Conservation (phyloP, 805 yeast genomes). For the Ogataea salicorniae region DNA sequence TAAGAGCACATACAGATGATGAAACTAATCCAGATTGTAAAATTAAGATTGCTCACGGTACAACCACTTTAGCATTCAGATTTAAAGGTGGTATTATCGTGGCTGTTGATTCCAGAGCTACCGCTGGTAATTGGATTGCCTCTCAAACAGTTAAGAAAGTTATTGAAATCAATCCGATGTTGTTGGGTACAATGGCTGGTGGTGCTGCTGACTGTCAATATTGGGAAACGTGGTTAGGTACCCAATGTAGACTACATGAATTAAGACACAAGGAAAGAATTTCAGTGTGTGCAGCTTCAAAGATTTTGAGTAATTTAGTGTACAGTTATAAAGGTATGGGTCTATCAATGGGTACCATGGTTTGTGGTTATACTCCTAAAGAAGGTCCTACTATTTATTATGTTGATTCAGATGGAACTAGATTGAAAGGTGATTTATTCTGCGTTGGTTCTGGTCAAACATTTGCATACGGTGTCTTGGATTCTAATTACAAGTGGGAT, state of each 20-base stretch:
- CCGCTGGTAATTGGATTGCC: constrained; percentile 97
- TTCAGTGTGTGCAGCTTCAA: constrained; percentile 94
- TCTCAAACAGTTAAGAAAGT: constrained; percentile 97
- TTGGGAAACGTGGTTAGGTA: constrained; percentile 99
- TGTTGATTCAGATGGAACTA: constrained; percentile 95
- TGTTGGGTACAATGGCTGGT: constrained; percentile 98
- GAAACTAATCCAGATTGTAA: constrained; percentile 87
- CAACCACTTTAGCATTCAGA: constrained; percentile 96
- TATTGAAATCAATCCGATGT: constrained; percentile 89
- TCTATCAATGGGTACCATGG: constrained; percentile 98
- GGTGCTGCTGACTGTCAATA: constrained; percentile 99
- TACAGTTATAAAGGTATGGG: constrained; percentile 97
- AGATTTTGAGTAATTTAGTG: constrained; percentile 83
- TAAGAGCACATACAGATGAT: constrained; percentile 98
- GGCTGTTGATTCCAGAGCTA: constrained; percentile 97
- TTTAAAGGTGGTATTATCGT: constrained; percentile 93
- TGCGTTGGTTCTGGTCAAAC: constrained; percentile 99
- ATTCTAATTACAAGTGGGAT: constrained; percentile 90
- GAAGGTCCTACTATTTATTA: constrained; percentile 95
- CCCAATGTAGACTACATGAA: constrained; percentile 94
- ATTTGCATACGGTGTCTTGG: constrained; percentile 97
- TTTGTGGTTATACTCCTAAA: constrained; percentile 92
- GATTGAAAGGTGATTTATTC: constrained; percentile 89
- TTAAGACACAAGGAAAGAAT: constrained; percentile 92
- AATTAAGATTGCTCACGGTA: constrained; percentile 97